A percentile compares a stretch with the other conserved stretches of the same genome.
Evolutionary conservation across 1,284 basidiomycete species (phyloP).

Genomic region (Ceratobasidium theobromae): DNA sequence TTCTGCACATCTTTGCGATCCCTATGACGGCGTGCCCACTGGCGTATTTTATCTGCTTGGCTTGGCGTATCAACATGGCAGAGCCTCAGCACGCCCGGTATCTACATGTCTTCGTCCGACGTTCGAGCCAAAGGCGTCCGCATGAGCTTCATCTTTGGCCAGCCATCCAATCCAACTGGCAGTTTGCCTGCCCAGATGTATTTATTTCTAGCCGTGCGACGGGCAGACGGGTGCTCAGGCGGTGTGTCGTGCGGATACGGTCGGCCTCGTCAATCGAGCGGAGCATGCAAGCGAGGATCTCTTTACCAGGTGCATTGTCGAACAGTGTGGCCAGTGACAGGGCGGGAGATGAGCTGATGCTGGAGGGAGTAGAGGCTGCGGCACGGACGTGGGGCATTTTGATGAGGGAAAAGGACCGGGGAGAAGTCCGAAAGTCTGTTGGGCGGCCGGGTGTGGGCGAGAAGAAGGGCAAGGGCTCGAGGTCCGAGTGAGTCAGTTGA

Average conservation of each 20-base stretch:
- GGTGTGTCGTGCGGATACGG: constrained; percentile 43
- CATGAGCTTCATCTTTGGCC: constrained; percentile 55
- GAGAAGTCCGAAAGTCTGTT: constrained; percentile 51
- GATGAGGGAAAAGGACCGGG: constrained; percentile 53
- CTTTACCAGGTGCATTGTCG: not conserved
- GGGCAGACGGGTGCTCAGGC: constrained; percentile 57
- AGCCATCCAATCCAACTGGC: constrained; percentile 58
- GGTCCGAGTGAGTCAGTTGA: constrained; percentile 37
- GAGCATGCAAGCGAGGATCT: constrained; percentile 20
- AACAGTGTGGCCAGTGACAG: constrained; percentile 33
- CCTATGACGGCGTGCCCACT: constrained; percentile 70
- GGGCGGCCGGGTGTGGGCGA: not conserved
- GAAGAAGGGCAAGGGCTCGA: constrained; percentile 32
- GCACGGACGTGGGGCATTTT: constrained; percentile 70
- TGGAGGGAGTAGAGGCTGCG: constrained; percentile 55
- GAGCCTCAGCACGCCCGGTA: too few species aligned
- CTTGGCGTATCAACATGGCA: constrained; percentile 41
- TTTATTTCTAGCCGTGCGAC: constrained; percentile 64
- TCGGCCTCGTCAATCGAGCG: constrained; percentile 15
- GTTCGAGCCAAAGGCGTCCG: constrained; percentile 3
- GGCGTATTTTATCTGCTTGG: constrained; percentile 62
- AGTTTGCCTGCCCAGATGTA: constrained; percentile 45
- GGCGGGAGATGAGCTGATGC: constrained; percentile 43
- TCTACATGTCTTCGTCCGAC: not conserved
- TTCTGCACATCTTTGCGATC: constrained; percentile 56